Evolutionary conservation across 257 asterid genomes (phyloP).

Genomic region (Oldenlandia corymbosa): DNA sequence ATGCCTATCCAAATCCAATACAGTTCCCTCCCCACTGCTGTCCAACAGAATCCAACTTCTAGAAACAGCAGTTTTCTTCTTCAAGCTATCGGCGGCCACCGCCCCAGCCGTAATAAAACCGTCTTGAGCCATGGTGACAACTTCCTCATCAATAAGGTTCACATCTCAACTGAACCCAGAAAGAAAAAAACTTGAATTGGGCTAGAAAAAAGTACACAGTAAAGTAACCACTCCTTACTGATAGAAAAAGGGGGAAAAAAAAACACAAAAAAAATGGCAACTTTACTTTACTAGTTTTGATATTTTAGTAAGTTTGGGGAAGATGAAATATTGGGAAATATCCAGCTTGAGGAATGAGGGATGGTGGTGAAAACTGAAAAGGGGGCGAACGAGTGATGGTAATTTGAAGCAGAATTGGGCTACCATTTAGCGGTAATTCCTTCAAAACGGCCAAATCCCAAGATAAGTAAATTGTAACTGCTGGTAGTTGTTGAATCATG

Average conservation of each 20-base stretch:
- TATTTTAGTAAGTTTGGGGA: too few relatives aligned
- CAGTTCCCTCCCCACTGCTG: slow-evolving; percentile 47
- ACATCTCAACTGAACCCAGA: background rate
- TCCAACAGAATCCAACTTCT: slow-evolving; percentile 70
- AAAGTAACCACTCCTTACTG: background rate
- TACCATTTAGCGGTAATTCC: too few relatives aligned
- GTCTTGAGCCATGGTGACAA: slow-evolving; percentile 29
- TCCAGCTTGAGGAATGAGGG: background rate
- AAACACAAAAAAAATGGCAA: too few relatives aligned
- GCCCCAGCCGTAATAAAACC: slow-evolving; percentile 16
- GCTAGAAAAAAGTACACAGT: background rate
- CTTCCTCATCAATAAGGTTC: background rate
- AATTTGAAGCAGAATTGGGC: too few relatives aligned
- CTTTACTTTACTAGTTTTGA: background rate
- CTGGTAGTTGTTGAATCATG: too few relatives aligned
- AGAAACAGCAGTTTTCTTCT: slow-evolving; percentile 49
- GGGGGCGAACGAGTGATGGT: too few relatives aligned
- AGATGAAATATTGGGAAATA: background rate
- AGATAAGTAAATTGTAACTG: too few relatives aligned
- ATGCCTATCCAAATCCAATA: slow-evolving; percentile 75
- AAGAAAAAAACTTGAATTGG: background rate
- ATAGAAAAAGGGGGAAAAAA: too few relatives aligned
- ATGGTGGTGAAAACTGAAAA: slow-evolving; percentile 4
- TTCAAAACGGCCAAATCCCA: too few relatives aligned
- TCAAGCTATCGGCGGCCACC: slow-evolving; percentile 18